A percentile compares a stretch with the other conserved stretches of the same genome.
Conservation (phyloP, 2,329 filamentous ascomycete genomes). For the Cercospora zeina region DNA sequence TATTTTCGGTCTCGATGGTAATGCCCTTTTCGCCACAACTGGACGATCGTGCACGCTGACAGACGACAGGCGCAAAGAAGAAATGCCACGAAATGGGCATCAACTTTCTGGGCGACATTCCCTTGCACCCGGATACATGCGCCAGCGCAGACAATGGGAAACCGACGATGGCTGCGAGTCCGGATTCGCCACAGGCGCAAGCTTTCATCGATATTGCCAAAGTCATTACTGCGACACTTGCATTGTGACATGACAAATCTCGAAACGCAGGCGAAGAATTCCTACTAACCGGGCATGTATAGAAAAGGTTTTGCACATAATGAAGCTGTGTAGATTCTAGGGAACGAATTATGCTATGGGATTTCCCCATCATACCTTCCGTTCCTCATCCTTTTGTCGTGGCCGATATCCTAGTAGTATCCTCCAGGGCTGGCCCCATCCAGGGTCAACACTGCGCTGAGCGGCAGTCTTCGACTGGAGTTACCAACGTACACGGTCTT, state of each 20-base stretch:
- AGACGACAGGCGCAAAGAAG: constrained; percentile 58
- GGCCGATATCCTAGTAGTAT: not conserved
- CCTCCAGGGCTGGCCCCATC: not conserved
- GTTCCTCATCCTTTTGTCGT: not conserved
- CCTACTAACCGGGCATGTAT: not conserved
- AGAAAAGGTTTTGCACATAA: not conserved
- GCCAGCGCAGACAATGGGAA: constrained; percentile 83
- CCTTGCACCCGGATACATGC: constrained; percentile 81
- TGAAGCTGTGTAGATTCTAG: constrained; percentile 4
- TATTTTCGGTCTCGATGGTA: constrained; percentile 43
- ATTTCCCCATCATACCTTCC: not conserved
- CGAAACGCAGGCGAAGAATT: not conserved
- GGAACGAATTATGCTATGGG: not conserved
- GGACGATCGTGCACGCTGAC: not conserved
- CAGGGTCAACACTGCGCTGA: constrained; percentile 38
- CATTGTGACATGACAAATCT: not conserved
- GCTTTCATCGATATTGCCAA: constrained; percentile 60
- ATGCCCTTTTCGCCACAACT: not conserved
- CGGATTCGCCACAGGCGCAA: constrained; percentile 67
- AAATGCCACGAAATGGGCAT: constrained; percentile 73
- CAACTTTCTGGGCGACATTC: constrained; percentile 83
- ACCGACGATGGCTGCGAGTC: constrained; percentile 86
- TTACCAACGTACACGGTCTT: constrained; percentile 63
- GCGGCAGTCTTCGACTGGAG: constrained; percentile 58
- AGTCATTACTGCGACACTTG: constrained; percentile 22